A percentile compares a stretch with the other conserved stretches of the same genome.
phyloP scores from a whole-genome alignment of 2,329 filamentous ascomycete genomes.

The Pseudogymnoascus sp. region DNA sequence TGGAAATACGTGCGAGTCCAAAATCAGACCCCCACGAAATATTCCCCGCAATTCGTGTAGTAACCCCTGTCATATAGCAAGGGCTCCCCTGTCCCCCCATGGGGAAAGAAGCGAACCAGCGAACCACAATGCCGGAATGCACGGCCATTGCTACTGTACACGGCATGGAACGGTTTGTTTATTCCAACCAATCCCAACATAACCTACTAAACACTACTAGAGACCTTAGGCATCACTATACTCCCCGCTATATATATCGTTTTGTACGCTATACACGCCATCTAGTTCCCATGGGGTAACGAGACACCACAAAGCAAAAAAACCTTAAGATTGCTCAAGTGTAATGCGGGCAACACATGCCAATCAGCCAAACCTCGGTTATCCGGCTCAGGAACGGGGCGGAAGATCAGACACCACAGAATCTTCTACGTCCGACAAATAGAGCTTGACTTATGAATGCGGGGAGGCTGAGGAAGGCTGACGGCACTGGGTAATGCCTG shows the following conservation, averaged over 20 bases:
- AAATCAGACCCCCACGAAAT: neutral
- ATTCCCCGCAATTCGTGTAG: neutral
- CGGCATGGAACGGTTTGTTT: neutral
- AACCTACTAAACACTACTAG: neutral
- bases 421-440: neutral
- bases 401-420: neutral
- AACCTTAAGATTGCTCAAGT: neutral
- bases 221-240: neutral
- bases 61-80: neutral
- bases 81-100: neutral
- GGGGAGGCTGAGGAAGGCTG: neutral
- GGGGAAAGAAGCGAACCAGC: neutral
- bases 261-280: neutral
- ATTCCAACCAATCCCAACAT: neutral
- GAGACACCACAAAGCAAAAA: neutral
- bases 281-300: neutral
- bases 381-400: neutral
- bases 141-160: neutral
- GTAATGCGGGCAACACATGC: neutral
- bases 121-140: neutral
- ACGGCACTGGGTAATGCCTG: neutral
- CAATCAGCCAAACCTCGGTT: neutral
- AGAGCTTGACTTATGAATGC: neutral
- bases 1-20: neutral
- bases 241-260: neutral